Evolutionary conservation across 148 eudicot species (phyloP), one percentile per base, ranked within the genome.

Genomic region (Tetragonia tetragonoides): DNA sequence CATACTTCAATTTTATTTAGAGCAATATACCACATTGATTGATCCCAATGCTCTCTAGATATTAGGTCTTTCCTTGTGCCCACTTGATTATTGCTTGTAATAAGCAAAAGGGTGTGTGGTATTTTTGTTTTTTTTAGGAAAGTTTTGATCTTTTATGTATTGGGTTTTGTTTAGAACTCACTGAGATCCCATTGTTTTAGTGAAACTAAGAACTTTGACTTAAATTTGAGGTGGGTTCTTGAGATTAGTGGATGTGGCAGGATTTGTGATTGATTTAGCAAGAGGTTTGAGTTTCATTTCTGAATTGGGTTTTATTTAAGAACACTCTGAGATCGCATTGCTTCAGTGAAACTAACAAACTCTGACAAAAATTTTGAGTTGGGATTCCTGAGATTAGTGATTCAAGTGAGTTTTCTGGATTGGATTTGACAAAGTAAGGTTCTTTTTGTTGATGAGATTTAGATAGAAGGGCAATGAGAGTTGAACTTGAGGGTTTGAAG

Each of bases 401-500:
- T 17, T 75, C 67, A 76, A 14, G 59, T 41, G 23, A 53, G 72
- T 53, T 42, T 68, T 11, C 5, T 69, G 73, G 44, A 49, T 41
- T 47, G 24, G 18, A 6, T 20, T 66, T 3, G 23, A 5, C 1
- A 4, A 17, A 10, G 23, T 49, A 72, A 67, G 77, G 61, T 40
- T 65, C 49, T 28, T 10, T 67, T 54, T 68, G 38, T 23, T 34
- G 59, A 6, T 63, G 39, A 23, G 41, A 7, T 76, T n/a, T 17
- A 37, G 62, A 15, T 60, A 71, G 53, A 24, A 12, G 83, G 87
- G 87, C 80, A 70, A 95, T 92, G 97, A 95, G 83, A 88, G 85
- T 79, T 78, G 81, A 70, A 75, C 59, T 18, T 72, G 72, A 77
- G 79, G 76, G 75, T 59, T 88, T 82, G 78, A 75, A 77, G 89